Conservation (phyloP, 495 filamentous ascomycete genomes). For the Letharia lupina region DNA sequence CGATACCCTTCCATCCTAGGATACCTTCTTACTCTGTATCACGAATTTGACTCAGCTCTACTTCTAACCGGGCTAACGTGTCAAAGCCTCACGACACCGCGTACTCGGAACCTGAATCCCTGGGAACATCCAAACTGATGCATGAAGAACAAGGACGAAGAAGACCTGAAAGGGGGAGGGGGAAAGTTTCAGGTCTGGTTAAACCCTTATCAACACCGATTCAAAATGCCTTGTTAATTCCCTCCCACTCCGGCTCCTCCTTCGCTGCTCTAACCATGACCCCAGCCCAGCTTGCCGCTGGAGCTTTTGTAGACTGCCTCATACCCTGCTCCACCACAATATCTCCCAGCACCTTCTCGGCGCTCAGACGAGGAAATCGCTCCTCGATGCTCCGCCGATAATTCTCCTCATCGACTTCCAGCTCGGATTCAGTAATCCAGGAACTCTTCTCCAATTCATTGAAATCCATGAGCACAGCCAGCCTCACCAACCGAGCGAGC, state of each 20-base stretch:
- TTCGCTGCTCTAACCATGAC: constrained; percentile 29
- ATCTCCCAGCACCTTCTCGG: constrained; percentile 41
- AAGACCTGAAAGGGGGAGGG: no score
- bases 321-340: constrained; percentile 38
- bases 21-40: no score
- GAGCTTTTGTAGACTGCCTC: constrained; percentile 34
- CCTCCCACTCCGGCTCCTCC: constrained; percentile 30
- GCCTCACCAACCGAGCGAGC: constrained; percentile 31
- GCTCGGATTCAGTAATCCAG: background rate
- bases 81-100: no score
- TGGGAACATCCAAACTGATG: no score
- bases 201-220: background rate
- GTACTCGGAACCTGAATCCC: no score
- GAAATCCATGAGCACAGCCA: constrained; percentile 38
- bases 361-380: constrained; percentile 31
- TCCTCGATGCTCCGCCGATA: constrained; percentile 25
- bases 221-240: constrained; percentile 38
- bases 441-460: constrained; percentile 16
- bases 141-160: no score
- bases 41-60: no score
- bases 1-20: no score
- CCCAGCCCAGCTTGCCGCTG: constrained; percentile 31
- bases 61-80: no score
- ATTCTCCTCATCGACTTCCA: constrained; percentile 7
- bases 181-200: no score